A percentile compares a stretch with the other conserved stretches of the same genome.
Conservation (phyloP, 2,329 filamentous ascomycete species). For the Colletotrichum sansevieriae region DNA sequence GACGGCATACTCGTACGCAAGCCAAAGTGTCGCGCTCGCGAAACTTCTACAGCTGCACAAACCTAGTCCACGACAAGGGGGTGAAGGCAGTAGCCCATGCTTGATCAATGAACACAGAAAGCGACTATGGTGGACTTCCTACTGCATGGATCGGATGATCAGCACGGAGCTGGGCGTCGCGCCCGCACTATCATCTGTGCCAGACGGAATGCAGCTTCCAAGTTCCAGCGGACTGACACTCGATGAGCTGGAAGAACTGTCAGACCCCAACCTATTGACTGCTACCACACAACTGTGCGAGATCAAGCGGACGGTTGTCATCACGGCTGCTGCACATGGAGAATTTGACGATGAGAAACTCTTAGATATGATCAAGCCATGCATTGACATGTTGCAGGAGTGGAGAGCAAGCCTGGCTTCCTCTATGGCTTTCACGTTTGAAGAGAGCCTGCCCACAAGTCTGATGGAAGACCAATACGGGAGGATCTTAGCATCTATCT, state of each 20-base stretch:
- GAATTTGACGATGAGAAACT: conserved; percentile 10
- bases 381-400: conserved; percentile 29
- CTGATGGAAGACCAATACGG: conserved; percentile 21
- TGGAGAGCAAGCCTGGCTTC: conserved; percentile 22
- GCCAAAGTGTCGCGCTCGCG: conserved; percentile 35
- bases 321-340: conserved; percentile 25
- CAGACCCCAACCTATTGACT: conserved; percentile 23
- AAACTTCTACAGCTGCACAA: conserved; percentile 36
- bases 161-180: conserved; percentile 36
- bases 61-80: neutral
- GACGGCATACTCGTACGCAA: conserved; percentile 39
- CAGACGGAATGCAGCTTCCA: conserved; percentile 23
- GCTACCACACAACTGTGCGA: conserved; percentile 32
- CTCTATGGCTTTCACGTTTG: conserved; percentile 21
- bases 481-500: conserved; percentile 25
- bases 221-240: neutral
- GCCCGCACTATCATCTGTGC: conserved; percentile 8
- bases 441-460: conserved; percentile 23
- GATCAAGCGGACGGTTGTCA: conserved; percentile 33
- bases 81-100: neutral
- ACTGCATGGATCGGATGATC: conserved; percentile 40
- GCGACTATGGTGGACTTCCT: conserved; percentile 40
- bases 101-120: conserved; percentile 34
- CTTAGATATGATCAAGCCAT: conserved; percentile 1
- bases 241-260: conserved; percentile 31